Percentiles rank a stretch among this genome's conserved stretches.
Conservation (phyloP, 1,139 yeast genomes). For the Geotrichum klebahnii region DNA sequence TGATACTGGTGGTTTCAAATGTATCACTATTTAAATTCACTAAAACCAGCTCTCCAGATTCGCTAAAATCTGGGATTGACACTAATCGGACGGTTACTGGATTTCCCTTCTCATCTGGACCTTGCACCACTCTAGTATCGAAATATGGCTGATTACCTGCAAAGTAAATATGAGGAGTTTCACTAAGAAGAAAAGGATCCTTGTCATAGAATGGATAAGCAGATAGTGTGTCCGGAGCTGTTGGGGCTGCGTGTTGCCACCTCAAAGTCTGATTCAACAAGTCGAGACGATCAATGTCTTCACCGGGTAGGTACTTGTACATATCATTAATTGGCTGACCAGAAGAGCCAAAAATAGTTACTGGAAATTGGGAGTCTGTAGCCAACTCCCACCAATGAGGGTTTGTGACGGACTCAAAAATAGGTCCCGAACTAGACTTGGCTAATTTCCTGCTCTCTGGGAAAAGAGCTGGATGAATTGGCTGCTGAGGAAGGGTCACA, state of each 20-base stretch:
- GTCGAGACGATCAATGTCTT: conserved; percentile 42
- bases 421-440: conserved; percentile 33
- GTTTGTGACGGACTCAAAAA: conserved; percentile 57
- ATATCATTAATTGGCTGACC: conserved; percentile 86
- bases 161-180: conserved; percentile 80
- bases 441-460: conserved; percentile 44
- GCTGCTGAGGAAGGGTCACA: conserved; percentile 81
- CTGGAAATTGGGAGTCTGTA: conserved; percentile 41
- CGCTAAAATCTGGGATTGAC: conserved; percentile 66
- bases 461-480: conserved; percentile 73
- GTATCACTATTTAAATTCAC: conserved; percentile 49
- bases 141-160: conserved; percentile 76
- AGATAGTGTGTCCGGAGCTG: conserved; percentile 90
- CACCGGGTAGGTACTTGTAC: conserved; percentile 50
- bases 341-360: conserved; percentile 63
- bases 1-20: conserved; percentile 16
- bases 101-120: conserved; percentile 37
- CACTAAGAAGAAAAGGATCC: conserved; percentile 77
- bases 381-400: conserved; percentile 62
- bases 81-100: conserved; percentile 48
- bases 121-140: conserved; percentile 42
- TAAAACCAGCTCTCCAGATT: conserved; percentile 64
- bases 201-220: conserved; percentile 76
- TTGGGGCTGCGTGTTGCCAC: conserved; percentile 89
- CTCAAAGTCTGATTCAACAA: conserved; percentile 64